phyloP scores from a whole-genome alignment of 768 basidiomycete genomes.

The Coprinopsis marcescibilis region DNA sequence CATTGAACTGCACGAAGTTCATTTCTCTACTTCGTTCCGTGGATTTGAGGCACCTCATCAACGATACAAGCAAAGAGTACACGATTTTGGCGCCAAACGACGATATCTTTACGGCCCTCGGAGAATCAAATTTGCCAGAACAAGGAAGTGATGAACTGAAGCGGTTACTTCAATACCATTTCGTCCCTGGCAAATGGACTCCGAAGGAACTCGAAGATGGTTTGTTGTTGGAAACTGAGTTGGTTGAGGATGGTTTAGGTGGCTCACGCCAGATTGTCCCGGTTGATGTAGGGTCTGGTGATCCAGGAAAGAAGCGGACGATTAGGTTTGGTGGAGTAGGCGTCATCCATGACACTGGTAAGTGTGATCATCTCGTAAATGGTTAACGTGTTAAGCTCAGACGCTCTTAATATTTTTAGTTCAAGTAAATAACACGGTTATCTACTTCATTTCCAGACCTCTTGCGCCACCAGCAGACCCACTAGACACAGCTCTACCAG shows the following conservation, averaged over 20 bases:
- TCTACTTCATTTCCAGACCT: slow-evolving; percentile 86
- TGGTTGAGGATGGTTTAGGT: slow-evolving; percentile 65
- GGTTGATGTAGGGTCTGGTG: slow-evolving; percentile 52
- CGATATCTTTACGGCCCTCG: slow-evolving; percentile 65
- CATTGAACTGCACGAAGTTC: slow-evolving; percentile 87
- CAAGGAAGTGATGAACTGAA: slow-evolving; percentile 64
- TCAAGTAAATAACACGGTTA: slow-evolving; percentile 66
- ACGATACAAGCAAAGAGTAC: slow-evolving; percentile 59
- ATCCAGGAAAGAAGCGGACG: slow-evolving; percentile 41
- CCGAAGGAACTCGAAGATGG: slow-evolving; percentile 66
- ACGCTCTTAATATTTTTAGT: slow-evolving; percentile 42
- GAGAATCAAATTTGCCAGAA: slow-evolving; percentile 52
- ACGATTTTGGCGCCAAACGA: slow-evolving; percentile 93
- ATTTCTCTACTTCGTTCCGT: slow-evolving; percentile 85
- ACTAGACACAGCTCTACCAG: slow-evolving; percentile 73
- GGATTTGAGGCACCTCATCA: slow-evolving; percentile 63
- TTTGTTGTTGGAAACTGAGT: slow-evolving; percentile 73
- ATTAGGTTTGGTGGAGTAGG: slow-evolving; percentile 82
- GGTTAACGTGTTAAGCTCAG: slow-evolving; percentile 3
- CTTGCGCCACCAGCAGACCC: slow-evolving; percentile 79
- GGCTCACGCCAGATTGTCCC: slow-evolving; percentile 66
- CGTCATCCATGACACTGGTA: slow-evolving; percentile 72
- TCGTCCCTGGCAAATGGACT: slow-evolving; percentile 77
- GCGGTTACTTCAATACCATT: slow-evolving; percentile 80
- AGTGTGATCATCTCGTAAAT: slow-evolving; percentile 20